Evolutionary conservation across 2,329 filamentous ascomycete genomes (phyloP), one percentile per base, ranked within the genome.

Genomic region (Scedosporium minutisporum): DNA sequence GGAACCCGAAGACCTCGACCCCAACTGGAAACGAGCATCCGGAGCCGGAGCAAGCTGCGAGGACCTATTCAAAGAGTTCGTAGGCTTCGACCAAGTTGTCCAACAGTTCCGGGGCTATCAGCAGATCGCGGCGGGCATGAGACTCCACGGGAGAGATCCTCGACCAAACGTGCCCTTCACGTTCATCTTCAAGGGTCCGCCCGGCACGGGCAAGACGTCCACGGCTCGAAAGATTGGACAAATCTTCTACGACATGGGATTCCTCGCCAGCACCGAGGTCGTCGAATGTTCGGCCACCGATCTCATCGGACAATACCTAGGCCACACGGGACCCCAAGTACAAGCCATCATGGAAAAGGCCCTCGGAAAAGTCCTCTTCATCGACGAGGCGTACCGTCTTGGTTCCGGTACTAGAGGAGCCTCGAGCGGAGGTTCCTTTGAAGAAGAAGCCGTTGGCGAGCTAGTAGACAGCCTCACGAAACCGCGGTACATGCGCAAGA

Each of bases 1-100:
- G 0, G 93, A 93, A 67, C 88, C 84, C 0, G 85, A 87, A 0
- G 88, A 91, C 65, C 82, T 93, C n/a, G 87, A 93, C 57, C 88
- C 82, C 18, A 69, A 91, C 1, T 85, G 80, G 64, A 78, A 82
- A 65, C 78, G 87, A 3, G 76, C 73, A 0, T 75, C 79, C 51
- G 51, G 51, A 1, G 88, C 65, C 78, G 83, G 51, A 6, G 18
- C 51, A 14, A 55, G 18, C 18, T 55, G 51, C 21, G 51, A 58
- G 65, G 85, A 87, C 0, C 73, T 89, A 0, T 90, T 90, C 64
- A 70, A 80, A 6, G 85, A 78, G 1, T 79, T 81, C 0, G 74
- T 90, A 0, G 87, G 86, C 0, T 81, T 81, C 38, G 84, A 87
- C 2, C 69, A 75, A 0, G 72, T 87, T 2, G 73, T 89, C 3